These are phyloP conservation scores for Coemansia sp. DNA, from an alignment of 192 early-diverging fungal species.

Conservation along the genomic window DNA sequence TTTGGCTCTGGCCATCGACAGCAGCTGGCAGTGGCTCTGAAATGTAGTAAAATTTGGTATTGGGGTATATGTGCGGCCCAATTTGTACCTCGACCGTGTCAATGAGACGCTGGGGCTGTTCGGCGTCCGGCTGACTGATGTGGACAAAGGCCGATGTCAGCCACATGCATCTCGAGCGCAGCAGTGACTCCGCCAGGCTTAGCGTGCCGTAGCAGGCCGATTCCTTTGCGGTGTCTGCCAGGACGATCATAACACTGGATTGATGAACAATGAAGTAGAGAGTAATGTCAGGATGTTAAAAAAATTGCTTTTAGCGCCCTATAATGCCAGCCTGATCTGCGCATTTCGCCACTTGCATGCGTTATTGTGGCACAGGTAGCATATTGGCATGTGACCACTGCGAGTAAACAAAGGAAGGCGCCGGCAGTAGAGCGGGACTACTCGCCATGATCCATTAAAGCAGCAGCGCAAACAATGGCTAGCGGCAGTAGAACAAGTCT, in stretches of 20 bases:
- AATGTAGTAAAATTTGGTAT: conserved; percentile 53
- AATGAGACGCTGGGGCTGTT: conserved; percentile 10
- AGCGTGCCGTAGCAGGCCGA: conserved; percentile 22
- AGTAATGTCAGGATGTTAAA: no score
- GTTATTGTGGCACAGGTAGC: background rate
- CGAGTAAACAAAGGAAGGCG: no score
- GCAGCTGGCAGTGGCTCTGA: background rate
- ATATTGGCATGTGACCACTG: background rate
- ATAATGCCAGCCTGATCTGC: no score
- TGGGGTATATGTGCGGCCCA: conserved; percentile 59
- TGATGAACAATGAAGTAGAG: background rate
- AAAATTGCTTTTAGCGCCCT: background rate
- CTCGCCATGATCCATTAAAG: background rate
- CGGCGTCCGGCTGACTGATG: background rate
- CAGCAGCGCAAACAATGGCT: background rate
- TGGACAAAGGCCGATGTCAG: conserved; percentile 27
- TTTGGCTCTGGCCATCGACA: background rate
- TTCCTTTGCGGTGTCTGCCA: conserved; percentile 5
- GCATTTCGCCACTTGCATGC: background rate
- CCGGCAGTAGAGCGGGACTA: background rate
- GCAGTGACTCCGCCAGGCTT: conserved; percentile 39
- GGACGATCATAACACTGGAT: conserved; percentile 8
- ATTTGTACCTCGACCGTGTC: conserved; percentile 55
- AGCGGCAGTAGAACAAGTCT: background rate
- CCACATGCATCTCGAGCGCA: conserved; percentile 46